phyloP scores from a whole-genome alignment of 805 yeast genomes.

The Ogataea methylovora region DNA sequence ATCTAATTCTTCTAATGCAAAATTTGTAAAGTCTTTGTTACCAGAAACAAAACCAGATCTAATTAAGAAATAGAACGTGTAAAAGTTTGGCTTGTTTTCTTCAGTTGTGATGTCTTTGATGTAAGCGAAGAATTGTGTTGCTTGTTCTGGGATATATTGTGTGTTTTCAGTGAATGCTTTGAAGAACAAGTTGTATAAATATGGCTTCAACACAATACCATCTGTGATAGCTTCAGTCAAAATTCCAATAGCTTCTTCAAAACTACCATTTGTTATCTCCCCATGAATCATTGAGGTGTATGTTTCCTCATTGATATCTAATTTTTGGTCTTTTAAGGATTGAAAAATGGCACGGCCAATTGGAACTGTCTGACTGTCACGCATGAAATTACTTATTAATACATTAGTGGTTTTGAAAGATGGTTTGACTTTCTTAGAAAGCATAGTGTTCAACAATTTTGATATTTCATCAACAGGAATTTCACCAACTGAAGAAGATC shows the following conservation, averaged over 20 bases:
- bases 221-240: constrained; percentile 27
- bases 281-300: constrained; percentile 40
- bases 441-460: constrained; percentile 30
- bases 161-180: constrained; percentile 37
- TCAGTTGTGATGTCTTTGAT: constrained; percentile 20
- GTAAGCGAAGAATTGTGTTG: constrained; percentile 31
- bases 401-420: constrained; percentile 43
- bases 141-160: constrained; percentile 25
- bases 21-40: constrained; percentile 26
- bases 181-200: constrained; percentile 39
- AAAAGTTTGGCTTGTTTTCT: constrained; percentile 35
- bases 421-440: constrained; percentile 24
- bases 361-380: constrained; percentile 35
- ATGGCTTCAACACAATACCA: constrained; percentile 28
- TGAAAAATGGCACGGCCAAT: constrained; percentile 47
- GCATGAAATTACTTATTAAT: constrained; percentile 46
- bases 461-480: constrained; percentile 24
- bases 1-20: constrained; percentile 31
- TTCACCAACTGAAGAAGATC: constrained; percentile 34
- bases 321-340: constrained; percentile 26
- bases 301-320: constrained; percentile 27
- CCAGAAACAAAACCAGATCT: constrained; percentile 27
- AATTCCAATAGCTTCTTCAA: constrained; percentile 32
- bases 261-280: constrained; percentile 37
- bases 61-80: constrained; percentile 41